Conservation (phyloP, 2,329 filamentous ascomycete genomes). For the Conoideocrella luteorostrata region DNA sequence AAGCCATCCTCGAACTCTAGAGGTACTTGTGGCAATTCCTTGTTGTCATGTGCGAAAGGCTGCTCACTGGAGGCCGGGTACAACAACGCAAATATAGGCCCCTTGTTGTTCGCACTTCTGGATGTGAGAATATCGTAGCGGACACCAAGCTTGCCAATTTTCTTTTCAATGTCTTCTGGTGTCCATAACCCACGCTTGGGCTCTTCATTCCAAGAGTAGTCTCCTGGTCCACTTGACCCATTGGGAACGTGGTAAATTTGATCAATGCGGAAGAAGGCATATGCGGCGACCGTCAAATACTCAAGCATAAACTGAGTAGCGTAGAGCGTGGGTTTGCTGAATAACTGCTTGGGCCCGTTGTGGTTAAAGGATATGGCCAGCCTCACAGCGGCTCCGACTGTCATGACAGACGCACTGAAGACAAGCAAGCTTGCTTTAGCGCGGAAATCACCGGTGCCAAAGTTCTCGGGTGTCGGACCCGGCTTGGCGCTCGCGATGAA, state of each 20-base stretch:
- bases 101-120: background rate
- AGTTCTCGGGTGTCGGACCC: slow-evolving; percentile 22
- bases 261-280: slow-evolving; percentile 22
- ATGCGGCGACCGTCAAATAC: slow-evolving; percentile 18
- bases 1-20: background rate
- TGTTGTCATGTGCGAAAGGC: background rate
- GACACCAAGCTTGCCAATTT: slow-evolving; percentile 4
- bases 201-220: background rate
- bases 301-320: slow-evolving; percentile 28
- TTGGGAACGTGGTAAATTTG: slow-evolving; percentile 24
- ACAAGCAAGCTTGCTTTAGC: slow-evolving; percentile 24
- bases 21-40: background rate
- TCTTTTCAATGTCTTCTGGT: background rate
- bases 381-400: slow-evolving; percentile 16
- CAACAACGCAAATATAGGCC: background rate
- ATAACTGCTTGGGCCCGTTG: slow-evolving; percentile 18
- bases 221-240: slow-evolving; percentile 10
- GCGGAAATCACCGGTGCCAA: slow-evolving; percentile 24
- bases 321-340: slow-evolving; percentile 27
- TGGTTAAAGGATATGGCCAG: slow-evolving; percentile 19
- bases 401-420: slow-evolving; percentile 12
- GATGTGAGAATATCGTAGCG: slow-evolving; percentile 3
- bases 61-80: background rate
- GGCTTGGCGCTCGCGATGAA: slow-evolving; percentile 19
- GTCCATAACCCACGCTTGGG: background rate